Evolutionary conservation across 495 filamentous ascomycete genomes (phyloP).

Genomic region (Penicillium cosmopolitanum): DNA sequence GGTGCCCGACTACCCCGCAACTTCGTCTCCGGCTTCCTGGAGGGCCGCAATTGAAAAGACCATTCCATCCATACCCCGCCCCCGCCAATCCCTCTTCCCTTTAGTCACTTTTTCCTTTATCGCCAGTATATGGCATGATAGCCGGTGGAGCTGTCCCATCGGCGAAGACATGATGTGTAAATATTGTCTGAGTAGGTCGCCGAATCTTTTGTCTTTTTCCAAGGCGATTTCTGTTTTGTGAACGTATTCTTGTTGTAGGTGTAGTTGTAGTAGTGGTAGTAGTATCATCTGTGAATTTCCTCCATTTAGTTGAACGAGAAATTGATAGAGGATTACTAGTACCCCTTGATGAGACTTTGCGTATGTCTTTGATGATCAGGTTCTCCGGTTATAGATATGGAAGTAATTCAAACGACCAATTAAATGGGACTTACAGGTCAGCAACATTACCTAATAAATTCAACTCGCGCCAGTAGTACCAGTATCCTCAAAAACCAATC

Average conservation of each 20-base stretch:
- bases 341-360: no score
- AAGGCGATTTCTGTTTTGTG: neutral
- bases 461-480: no score
- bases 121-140: slow-evolving; percentile 29
- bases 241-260: neutral
- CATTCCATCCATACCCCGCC: slow-evolving; percentile 20
- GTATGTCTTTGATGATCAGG: no score
- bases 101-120: slow-evolving; percentile 27
- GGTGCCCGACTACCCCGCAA: slow-evolving; percentile 75
- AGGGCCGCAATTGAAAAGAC: slow-evolving; percentile 58
- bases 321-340: no score
- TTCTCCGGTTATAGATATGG: no score
- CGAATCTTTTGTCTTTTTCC: slow-evolving; percentile 11
- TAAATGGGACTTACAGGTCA: no score
- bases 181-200: slow-evolving; percentile 47
- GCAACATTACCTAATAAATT: no score
- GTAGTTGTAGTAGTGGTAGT: neutral
- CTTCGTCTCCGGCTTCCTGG: slow-evolving; percentile 92
- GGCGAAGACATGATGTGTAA: slow-evolving; percentile 47
- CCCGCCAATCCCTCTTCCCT: slow-evolving; percentile 14
- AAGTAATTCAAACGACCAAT: no score
- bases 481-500: no score
- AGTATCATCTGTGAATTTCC: no score
- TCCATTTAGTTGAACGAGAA: no score
- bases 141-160: slow-evolving; percentile 24